Percentiles rank a stretch among this genome's conserved stretches.
Evolutionary conservation across 495 filamentous ascomycete species (phyloP).

Genomic region (Physcia stellaris): DNA sequence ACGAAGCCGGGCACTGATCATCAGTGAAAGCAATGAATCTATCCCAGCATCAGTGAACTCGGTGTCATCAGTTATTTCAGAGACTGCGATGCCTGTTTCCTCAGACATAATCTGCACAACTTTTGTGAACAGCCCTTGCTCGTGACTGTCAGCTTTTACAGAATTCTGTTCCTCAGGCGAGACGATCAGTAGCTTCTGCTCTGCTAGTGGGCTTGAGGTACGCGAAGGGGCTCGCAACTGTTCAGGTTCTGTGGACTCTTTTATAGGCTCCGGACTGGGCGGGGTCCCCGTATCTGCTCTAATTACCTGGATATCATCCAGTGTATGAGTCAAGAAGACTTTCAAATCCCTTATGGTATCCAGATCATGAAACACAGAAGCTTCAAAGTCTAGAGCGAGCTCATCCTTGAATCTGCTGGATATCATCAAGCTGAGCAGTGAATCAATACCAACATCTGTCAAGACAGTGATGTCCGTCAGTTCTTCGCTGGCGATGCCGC

Average conservation of each 20-base stretch:
- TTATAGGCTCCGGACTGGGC: neutral
- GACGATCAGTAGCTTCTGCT: neutral
- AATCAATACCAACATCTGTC: constrained; percentile 46
- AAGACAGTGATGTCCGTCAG: constrained; percentile 36
- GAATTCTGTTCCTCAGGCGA: neutral
- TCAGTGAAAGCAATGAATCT: constrained; percentile 34
- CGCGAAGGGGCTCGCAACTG: neutral
- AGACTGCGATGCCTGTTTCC: constrained; percentile 45
- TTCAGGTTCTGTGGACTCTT: constrained; percentile 1
- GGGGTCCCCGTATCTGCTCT: neutral
- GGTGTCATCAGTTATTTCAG: constrained; percentile 39
- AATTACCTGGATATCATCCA: neutral
- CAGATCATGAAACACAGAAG: constrained; percentile 2
- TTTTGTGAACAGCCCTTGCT: neutral
- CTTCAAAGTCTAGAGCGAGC: constrained; percentile 27
- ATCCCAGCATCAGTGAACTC: constrained; percentile 34
- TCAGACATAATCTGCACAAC: constrained; percentile 48
- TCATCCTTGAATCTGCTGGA: constrained; percentile 41
- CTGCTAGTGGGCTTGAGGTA: neutral
- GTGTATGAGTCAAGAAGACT: constrained; percentile 1
- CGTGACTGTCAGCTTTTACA: neutral
- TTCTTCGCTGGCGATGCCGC: constrained; percentile 5
- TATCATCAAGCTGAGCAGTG: constrained; percentile 42
- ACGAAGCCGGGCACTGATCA: constrained; percentile 23
- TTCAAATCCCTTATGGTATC: constrained; percentile 2